Base-by-base conservation (phyloP, 495 filamentous ascomycete species). In the Penicillium malachiteum region DNA sequence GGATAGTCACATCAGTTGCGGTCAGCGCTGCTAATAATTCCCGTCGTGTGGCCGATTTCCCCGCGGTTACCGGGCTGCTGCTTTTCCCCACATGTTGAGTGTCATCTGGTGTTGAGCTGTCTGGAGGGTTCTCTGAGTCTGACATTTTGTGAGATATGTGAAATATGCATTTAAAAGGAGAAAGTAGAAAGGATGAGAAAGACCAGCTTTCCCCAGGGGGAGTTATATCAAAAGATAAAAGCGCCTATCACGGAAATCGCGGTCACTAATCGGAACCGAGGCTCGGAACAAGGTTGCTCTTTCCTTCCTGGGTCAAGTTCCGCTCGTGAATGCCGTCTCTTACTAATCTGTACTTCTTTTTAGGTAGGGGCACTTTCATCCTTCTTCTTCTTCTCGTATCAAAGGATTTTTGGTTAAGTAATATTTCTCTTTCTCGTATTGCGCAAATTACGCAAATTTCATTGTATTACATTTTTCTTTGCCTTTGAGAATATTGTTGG, bases 1-100 rank as follows among this genome's bases (percentile, higher is more conserved):
- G 66, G 26, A 75, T 64, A 14, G 67, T 70, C 37, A 53, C 59
- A 56, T 78, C 73, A 7, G 69, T 68, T 39, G 69, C 63, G 30
- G 42, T 58, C 17, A 78, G 57, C 7, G 68, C 62, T 49, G 63
- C 64, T 43, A 70, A 58, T 52, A 72, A 51, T 60, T 66, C 68
- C 44, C 48, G 69, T 41, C 53, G 67, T 35, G 55, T 45, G 26
- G 55, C 38, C 11, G 58, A 11, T 57, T 61, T 63, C 59, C 59
- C 62, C 57, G 69, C 64, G 59, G 68, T 47, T 46, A 56, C 52
- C n/a, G 59, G 40, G 50, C 59, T 58, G 52, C 52, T 31, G 52
- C 55, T 31, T 52, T 62, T 64, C 68, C 62, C 68, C 59, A 61
- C 66, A 66, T 59, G 64, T 44, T 49, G 26, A 47, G 46, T 33